Percentiles rank a stretch among this genome's conserved stretches.
phyloP scores from a whole-genome alignment of 1,284 basidiomycete genomes.

The Pyrrhoderma lamaoense region DNA sequence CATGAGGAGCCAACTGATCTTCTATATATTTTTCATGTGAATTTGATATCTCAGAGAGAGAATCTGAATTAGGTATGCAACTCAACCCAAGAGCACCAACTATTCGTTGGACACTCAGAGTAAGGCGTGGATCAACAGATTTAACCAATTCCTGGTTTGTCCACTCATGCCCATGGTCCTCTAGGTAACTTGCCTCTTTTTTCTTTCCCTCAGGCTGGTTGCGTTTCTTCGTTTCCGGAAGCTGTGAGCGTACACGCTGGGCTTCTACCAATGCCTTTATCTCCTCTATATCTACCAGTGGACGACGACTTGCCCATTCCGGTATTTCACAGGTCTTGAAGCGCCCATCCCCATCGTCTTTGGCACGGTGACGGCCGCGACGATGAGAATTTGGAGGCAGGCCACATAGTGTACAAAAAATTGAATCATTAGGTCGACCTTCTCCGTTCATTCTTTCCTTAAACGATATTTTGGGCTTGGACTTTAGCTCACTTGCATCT shows the following conservation, averaged over 20 bases:
- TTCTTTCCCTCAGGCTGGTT: background rate
- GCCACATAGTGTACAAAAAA: conserved; percentile 15
- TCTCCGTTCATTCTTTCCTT: too few relatives aligned
- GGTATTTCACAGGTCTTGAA: conserved; percentile 5
- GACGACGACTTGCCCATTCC: conserved; percentile 6
- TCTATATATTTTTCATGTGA: too few relatives aligned
- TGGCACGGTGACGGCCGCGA: background rate
- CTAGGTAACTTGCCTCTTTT: background rate
- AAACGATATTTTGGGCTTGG: background rate
- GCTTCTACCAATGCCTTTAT: background rate
- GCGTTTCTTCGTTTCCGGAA: background rate
- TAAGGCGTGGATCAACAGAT: conserved; percentile 8
- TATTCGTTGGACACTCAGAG: conserved; percentile 2
- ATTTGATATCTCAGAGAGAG: background rate
- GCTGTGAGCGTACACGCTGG: background rate
- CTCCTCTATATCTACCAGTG: conserved; percentile 8
- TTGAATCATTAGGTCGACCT: background rate
- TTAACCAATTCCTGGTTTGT: background rate
- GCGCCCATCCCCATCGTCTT: conserved; percentile 3
- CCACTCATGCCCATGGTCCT: too few relatives aligned
- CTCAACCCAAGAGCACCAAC: conserved; percentile 1
- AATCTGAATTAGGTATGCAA: background rate
- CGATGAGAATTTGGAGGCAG: conserved; percentile 3
- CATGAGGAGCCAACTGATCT: conserved; percentile 5
- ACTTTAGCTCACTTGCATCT: background rate